Base-by-base conservation (phyloP, 2,329 filamentous ascomycete species). In the Talaromyces pinophilus region DNA sequence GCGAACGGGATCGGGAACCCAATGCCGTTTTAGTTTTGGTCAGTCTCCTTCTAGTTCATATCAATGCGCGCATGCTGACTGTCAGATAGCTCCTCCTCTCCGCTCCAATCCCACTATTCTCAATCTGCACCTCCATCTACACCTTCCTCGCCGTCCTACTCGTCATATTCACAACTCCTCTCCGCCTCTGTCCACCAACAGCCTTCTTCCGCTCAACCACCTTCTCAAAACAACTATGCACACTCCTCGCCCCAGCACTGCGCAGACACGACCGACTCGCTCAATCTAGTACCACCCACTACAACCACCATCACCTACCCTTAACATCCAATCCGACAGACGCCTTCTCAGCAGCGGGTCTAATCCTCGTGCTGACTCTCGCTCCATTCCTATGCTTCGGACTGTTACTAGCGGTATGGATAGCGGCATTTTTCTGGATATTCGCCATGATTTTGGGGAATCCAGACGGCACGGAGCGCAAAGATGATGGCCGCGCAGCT, bases 401-500 rank as follows among this genome's bases (percentile, higher is more conserved):
- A 44, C 79, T 88, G 57, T 82, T 86, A 22, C 74, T 87, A 15
- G 83, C 84, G 1, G 82, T 84, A 5, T 89, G 86, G 86, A 83
- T 85, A 0, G 82, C 86, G 0, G 86, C 85, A 0, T 83, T 81
- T 22, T 89, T 88, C 77, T 89, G 87, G 87, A 77, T 87, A 62
- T 87, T 87, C 71, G 82, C 85, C 28, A 82, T 83, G 71, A 84
- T 88, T 11, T 77, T 89, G 59, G 87, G 87, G 4, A 87, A 89
- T 74, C 87, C 87, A 35, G 86, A 87, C 64, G 84, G 84, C 48
- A 84, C 83, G 35, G 85, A 86, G 71, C 82, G 84, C 30, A 83
- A 83, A 69, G 87, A 89, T 68, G 87, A 89, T 69, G 87, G 87
- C 13, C 80, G 83, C 63, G 85, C 86, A 25, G 84, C 86, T 13